These are phyloP conservation scores for Lentinus brumalis DNA, from an alignment of 768 basidiomycete genomes.

Conservation along the genomic window DNA sequence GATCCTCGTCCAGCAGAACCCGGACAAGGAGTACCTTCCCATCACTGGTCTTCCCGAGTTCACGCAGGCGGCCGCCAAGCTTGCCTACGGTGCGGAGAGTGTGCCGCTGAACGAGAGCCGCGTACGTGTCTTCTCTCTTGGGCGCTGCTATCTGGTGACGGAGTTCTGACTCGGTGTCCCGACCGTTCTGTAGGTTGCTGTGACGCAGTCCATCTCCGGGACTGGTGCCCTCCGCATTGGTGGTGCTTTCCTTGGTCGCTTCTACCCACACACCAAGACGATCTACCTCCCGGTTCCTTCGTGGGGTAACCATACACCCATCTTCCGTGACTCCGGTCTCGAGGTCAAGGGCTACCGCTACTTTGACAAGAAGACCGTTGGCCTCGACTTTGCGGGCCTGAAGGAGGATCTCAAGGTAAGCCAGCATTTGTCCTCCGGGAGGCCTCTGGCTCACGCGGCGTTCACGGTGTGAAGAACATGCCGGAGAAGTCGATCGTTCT, in stretches of 20 bases:
- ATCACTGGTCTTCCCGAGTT: constrained; percentile 91
- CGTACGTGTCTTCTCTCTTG: constrained; percentile 45
- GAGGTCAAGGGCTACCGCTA: constrained; percentile 93
- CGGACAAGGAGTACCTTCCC: constrained; percentile 95
- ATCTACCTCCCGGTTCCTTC: constrained; percentile 93
- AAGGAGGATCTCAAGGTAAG: constrained; percentile 83
- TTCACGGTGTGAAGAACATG: constrained; percentile 45
- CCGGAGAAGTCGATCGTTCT: constrained; percentile 84
- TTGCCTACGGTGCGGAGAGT: constrained; percentile 89
- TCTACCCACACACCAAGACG: constrained; percentile 82
- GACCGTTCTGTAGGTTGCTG: constrained; percentile 58
- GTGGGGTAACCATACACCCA: constrained; percentile 96
- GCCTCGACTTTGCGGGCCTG: constrained; percentile 89
- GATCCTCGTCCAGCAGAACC: constrained; percentile 58
- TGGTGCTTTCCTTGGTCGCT: constrained; percentile 85
- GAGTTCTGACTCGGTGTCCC: constrained; percentile 2
- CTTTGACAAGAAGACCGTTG: constrained; percentile 90
- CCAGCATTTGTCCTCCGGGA: constrained; percentile 4
- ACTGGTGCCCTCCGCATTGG: constrained; percentile 98
- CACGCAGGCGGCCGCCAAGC: constrained; percentile 81
- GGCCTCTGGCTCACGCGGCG: constrained; percentile 1
- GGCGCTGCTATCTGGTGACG: constrained; percentile 1
- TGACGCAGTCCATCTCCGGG: constrained; percentile 95
- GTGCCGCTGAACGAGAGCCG: constrained; percentile 68
- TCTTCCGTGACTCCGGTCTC: constrained; percentile 93